Conservation (phyloP, 1,284 basidiomycete species). For the Malassezia cuniculi region DNA sequence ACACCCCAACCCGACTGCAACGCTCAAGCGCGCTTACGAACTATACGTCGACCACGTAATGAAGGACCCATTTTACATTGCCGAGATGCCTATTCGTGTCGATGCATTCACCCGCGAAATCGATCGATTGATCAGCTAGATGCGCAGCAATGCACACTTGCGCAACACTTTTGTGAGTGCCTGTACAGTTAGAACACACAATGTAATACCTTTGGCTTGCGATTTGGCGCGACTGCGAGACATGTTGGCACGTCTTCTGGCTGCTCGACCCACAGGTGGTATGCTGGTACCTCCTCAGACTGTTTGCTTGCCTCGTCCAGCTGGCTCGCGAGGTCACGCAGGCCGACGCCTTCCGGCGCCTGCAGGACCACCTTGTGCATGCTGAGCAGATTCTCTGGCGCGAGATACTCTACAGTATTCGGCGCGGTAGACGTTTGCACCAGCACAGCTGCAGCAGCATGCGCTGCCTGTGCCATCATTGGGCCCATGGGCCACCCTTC, state of each 20-base stretch:
- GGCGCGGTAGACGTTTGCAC: neutral
- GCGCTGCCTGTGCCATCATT: slow-evolving; percentile 52
- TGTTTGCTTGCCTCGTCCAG: slow-evolving; percentile 23
- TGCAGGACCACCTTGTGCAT: slow-evolving; percentile 43
- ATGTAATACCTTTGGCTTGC: slow-evolving; percentile 46
- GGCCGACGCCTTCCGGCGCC: slow-evolving; percentile 23
- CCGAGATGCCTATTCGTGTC: slow-evolving; percentile 93
- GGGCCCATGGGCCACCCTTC: slow-evolving; percentile 52
- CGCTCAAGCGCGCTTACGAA: slow-evolving; percentile 67
- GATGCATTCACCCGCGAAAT: slow-evolving; percentile 66
- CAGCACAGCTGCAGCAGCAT: slow-evolving; percentile 49
- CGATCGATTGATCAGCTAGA: slow-evolving; percentile 22
- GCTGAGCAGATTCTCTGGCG: slow-evolving; percentile 13
- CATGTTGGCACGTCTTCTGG: slow-evolving; percentile 52
- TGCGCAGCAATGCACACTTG: slow-evolving; percentile 47
- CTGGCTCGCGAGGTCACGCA: slow-evolving; percentile 35
- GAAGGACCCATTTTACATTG: slow-evolving; percentile 98
- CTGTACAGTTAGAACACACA: slow-evolving; percentile 2
- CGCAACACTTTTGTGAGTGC: slow-evolving; percentile 47
- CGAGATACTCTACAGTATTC: slow-evolving; percentile 20
- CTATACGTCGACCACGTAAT: slow-evolving; percentile 84
- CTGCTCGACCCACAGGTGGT: slow-evolving; percentile 53
- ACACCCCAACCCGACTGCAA: slow-evolving; percentile 51
- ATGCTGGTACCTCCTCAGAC: slow-evolving; percentile 28
- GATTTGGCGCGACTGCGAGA: slow-evolving; percentile 52